Base-by-base conservation (phyloP, 805 yeast genomes). In the Wickerhamomyces subpelliculosus region DNA sequence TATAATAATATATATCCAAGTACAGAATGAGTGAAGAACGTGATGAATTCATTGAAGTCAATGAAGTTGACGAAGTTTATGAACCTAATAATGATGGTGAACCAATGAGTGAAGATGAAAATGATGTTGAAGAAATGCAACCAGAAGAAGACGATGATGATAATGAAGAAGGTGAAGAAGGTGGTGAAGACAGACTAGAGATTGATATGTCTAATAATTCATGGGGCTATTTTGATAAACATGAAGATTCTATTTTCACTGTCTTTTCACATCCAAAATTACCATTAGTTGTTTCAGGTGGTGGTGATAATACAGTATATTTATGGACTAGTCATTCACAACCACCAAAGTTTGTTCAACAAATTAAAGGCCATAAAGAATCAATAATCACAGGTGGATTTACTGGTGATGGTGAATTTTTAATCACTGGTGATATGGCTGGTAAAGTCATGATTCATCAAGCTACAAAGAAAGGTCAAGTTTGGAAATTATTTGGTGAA, bases 361-460 rank as follows among this genome's bases (percentile, higher is more conserved):
- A 84, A 51, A 65, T 93, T 42, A 66, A 67, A 37, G 95, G 90
- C 17, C 95, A 86, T 62, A 80, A 80, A 29, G 99, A 93, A 59
- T 83, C 95, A 24, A 93, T 93, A 4, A 74, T 87, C 36, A 69
- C 86, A 8, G 89, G 93, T 36, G 87, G 80, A 0, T 93, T 93
- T 61, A 79, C 95, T 1, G 61, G 68, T 27, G 93, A 86, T 52
- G 99, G 97, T 20, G 70, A 76, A 32, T 88, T 68, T 52, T 67
- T 85, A 31, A 71, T 93, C 11, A 83, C 96, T 6, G 97, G 90
- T 28, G 99, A 94, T 62, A 93, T 93, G 99, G 79, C 79, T 38
- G 97, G 98, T 38, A 78, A 78, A 51, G 69, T 90, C 23, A 70
- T 84, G 49, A 76, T 88, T 13, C 84, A 80, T 65, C 75, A 78